Evolutionary conservation across 306 rosid species (phyloP).

Genomic region (Fagus crenata): DNA sequence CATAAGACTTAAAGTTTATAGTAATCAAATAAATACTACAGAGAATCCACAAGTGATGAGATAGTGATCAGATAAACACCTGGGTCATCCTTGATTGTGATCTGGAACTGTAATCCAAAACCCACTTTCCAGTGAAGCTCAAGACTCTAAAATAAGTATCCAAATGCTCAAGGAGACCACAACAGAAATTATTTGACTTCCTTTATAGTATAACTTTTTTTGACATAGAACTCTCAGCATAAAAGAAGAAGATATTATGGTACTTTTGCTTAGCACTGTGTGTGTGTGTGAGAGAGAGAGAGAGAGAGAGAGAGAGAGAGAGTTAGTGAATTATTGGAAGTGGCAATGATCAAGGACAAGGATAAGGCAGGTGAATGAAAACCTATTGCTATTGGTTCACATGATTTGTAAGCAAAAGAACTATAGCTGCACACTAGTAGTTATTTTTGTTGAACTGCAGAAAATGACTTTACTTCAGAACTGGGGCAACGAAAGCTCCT

Average conservation of each 20-base stretch:
- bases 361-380: neutral
- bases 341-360: neutral
- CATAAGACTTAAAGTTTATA: neutral
- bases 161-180: neutral
- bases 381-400: neutral
- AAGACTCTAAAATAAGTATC: neutral
- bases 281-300: no score
- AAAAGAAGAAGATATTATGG: neutral
- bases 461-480: neutral
- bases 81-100: conserved; percentile 2
- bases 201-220: neutral
- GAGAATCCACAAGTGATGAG: neutral
- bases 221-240: neutral
- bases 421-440: neutral
- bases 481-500: neutral
- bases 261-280: neutral
- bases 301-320: conserved; percentile 13
- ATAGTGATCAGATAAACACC: neutral
- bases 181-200: neutral
- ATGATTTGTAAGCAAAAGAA: neutral
- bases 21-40: neutral
- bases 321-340: neutral
- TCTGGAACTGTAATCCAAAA: conserved; percentile 7
- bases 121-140: conserved; percentile 6
- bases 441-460: neutral